Conservation (phyloP, 495 filamentous ascomycete genomes). For the Trichoderma virens region DNA sequence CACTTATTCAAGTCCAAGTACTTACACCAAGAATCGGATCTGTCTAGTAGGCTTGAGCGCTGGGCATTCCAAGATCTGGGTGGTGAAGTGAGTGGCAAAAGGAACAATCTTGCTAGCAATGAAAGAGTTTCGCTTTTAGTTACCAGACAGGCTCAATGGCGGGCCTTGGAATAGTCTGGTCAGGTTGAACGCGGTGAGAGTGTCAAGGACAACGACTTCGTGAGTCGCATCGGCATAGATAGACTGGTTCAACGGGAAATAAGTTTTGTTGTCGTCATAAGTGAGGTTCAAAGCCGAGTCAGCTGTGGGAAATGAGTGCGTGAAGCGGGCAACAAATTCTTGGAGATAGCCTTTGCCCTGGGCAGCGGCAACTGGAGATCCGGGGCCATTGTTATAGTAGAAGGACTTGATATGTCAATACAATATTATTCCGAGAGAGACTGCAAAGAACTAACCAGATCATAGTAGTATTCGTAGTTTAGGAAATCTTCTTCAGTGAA, state of each 20-base stretch:
- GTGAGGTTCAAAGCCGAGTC: conserved; percentile 47
- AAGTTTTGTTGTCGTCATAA: conserved; percentile 30
- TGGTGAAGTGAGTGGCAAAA: conserved; percentile 23
- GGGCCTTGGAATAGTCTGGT: conserved; percentile 27
- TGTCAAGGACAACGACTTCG: conserved; percentile 41
- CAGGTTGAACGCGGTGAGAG: conserved; percentile 36
- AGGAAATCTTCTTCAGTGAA: conserved; percentile 29
- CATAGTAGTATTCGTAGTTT: conserved; percentile 25
- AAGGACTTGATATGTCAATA: conserved; percentile 19
- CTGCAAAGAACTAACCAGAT: conserved; percentile 19
- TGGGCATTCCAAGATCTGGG: conserved; percentile 23
- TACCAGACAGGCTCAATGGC: conserved; percentile 19
- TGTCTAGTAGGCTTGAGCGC: conserved; percentile 22
- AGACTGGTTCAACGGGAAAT: conserved; percentile 35
- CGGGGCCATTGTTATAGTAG: conserved; percentile 29
- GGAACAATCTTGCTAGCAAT: conserved; percentile 26
- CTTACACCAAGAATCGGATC: conserved; percentile 25
- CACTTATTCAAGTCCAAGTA: background rate
- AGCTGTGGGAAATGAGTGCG: conserved; percentile 41
- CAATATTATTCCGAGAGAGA: conserved; percentile 11
- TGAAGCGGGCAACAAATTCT: conserved; percentile 51
- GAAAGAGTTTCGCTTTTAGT: conserved; percentile 24
- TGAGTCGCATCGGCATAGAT: conserved; percentile 44
- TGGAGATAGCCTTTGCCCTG: conserved; percentile 44
- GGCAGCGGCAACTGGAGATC: conserved; percentile 28